Conservation (phyloP, 2,329 filamentous ascomycete species). For the Grosmannia clavigera region DNA sequence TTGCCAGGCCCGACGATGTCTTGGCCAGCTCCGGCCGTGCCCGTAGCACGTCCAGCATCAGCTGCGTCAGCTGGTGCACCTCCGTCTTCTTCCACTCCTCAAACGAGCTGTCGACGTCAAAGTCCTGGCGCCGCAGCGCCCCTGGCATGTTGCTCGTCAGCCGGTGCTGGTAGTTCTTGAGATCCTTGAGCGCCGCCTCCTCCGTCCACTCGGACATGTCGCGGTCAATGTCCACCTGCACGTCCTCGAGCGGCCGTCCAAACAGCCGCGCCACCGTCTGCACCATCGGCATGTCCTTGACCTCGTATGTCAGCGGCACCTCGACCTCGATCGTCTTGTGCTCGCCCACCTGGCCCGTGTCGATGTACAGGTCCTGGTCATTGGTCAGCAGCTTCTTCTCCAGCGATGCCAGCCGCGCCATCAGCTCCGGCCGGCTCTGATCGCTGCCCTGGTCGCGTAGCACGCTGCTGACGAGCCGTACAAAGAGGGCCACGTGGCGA, state of each 20-base stretch:
- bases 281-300: constrained; percentile 94
- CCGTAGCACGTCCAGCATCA: constrained; percentile 85
- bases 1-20: constrained; percentile 37
- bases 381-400: constrained; percentile 91
- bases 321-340: constrained; percentile 67
- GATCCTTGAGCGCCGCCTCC: constrained; percentile 75
- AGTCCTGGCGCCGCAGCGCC: constrained; percentile 73
- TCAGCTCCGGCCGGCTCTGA: constrained; percentile 73
- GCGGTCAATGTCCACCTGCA: constrained; percentile 77
- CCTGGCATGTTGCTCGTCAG: constrained; percentile 68
- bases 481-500: constrained; percentile 86
- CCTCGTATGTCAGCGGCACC: constrained; percentile 75
- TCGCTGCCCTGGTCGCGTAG: constrained; percentile 76
- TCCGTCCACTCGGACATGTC: constrained; percentile 79
- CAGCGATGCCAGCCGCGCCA: constrained; percentile 62
- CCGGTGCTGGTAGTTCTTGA: constrained; percentile 87
- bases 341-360: constrained; percentile 43
- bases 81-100: constrained; percentile 88
- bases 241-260: constrained; percentile 62
- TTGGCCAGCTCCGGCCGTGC: constrained; percentile 78
- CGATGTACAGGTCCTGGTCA: constrained; percentile 72
- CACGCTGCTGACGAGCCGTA: constrained; percentile 70
- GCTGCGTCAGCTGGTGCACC: constrained; percentile 71
- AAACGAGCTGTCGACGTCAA: constrained; percentile 80
- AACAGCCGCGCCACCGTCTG: constrained; percentile 81